Conservation (phyloP, 345 rosid species). For the Brassica incana region DNA sequence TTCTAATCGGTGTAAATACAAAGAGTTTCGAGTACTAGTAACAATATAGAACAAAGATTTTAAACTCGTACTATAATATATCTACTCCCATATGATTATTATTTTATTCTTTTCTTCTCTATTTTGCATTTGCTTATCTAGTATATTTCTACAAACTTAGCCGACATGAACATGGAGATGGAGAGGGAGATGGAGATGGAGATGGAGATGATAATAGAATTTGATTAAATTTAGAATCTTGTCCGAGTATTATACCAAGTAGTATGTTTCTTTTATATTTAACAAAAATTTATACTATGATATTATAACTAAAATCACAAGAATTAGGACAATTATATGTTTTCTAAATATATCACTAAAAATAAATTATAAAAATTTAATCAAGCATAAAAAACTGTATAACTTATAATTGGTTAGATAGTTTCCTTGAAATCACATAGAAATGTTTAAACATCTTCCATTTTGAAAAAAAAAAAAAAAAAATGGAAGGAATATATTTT, state of each 20-base stretch:
- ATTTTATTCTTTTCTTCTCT: background rate
- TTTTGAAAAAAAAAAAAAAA: too few relatives aligned
- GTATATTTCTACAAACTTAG: background rate
- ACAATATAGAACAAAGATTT: constrained; percentile 8
- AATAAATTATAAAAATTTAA: too few relatives aligned
- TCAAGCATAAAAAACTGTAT: background rate
- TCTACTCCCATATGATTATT: background rate
- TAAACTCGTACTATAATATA: background rate
- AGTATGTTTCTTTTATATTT: too few relatives aligned
- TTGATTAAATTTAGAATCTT: background rate
- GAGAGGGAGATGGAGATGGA: too few relatives aligned
- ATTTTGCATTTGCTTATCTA: background rate
- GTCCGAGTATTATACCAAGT: background rate
- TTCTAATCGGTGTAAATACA: constrained; percentile 19
- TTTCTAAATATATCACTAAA: too few relatives aligned
- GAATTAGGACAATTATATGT: too few relatives aligned
- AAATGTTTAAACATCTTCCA: background rate
- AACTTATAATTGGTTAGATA: too few relatives aligned
- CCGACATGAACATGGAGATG: background rate
- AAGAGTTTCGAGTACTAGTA: background rate
- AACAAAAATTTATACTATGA: too few relatives aligned
- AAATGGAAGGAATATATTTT: background rate
- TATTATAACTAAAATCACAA: too few relatives aligned
- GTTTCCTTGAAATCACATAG: background rate
- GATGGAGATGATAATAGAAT: too few relatives aligned